Base-by-base conservation (phyloP, 2,329 filamentous ascomycete species). In the Pseudopyrenochaeta lycopersici region DNA sequence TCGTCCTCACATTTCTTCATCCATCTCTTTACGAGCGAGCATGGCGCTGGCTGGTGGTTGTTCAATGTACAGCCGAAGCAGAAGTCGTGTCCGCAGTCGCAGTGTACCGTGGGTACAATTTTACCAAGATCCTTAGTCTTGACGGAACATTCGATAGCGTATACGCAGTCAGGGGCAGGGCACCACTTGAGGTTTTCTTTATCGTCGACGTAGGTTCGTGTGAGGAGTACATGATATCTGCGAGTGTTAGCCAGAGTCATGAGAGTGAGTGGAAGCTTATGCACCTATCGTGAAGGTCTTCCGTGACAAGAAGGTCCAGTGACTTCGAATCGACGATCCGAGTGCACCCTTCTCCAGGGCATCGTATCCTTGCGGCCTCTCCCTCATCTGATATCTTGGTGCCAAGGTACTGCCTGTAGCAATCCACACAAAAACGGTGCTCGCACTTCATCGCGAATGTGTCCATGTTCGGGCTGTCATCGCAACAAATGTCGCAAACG, bases 1-100 rank as follows among this genome's bases (percentile, higher is more conserved):
- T 99, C 95, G 73, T 99, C 95, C 52, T 95, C 95, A 73, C 95
- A 99, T 75, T 99, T 99, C 82, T 97, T 96, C 11, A 99, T 77
- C 95, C 95, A 99, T 73, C 86, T 89, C 83, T 95, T 97, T 46
- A 98, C 94, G 46, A 99, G 79, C 21, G 88, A 84, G 75, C 95
- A 99, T 0, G 95, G 94, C 2, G 94, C 91, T 2, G 95, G 95
- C 70, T 97, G 94, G 70, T 99, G 95, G 69, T 99, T 95, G 58
- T 84, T 87, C 29, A 94, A 83, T 7, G 90, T 89, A 75, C 95
- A 99, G 15, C 95, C 95, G 70, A 99, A 99, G 78, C 95, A 99
- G 79, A 98, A 99, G 60, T 88, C 85, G 71, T 94, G 88, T 30
- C 90, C 88, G 77, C 95, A 97, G 2, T 83, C 81, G 74, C 95